These are phyloP conservation scores for Bifiguratus adelaidae DNA, from an alignment of 192 early-diverging fungal genomes.

Conservation along the genomic window DNA sequence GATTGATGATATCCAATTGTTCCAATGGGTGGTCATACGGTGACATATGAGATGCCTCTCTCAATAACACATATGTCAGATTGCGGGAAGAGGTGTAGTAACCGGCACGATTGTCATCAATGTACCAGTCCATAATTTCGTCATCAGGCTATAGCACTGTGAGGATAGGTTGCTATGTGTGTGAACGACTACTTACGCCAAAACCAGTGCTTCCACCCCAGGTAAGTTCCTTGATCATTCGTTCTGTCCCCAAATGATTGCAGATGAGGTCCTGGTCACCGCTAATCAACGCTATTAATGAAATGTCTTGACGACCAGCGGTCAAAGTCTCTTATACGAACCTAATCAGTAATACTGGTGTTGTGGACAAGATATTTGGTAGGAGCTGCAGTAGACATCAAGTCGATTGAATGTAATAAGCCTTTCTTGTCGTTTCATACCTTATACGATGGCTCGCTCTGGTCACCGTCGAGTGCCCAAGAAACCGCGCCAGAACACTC, in stretches of 20 bases:
- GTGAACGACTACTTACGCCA: no score
- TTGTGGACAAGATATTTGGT: slow-evolving; percentile 43
- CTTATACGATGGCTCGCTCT: slow-evolving; percentile 38
- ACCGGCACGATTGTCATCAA: slow-evolving; percentile 29
- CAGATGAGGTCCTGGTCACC: slow-evolving; percentile 77
- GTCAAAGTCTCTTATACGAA: slow-evolving; percentile 7
- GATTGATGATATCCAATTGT: slow-evolving; percentile 79
- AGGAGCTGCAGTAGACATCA: slow-evolving; percentile 33
- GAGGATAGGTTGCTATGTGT: no score
- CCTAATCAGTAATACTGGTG: slow-evolving; percentile 52
- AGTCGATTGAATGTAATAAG: background rate
- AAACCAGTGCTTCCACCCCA: slow-evolving; percentile 57
- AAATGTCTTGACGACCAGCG: background rate
- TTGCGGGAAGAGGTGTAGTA: slow-evolving; percentile 31
- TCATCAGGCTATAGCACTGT: slow-evolving; percentile 20
- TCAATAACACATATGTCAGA: slow-evolving; percentile 74
- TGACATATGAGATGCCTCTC: slow-evolving; percentile 81
- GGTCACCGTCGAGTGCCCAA: slow-evolving; percentile 27
- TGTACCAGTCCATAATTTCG: slow-evolving; percentile 28
- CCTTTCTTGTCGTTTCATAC: slow-evolving; percentile 22
- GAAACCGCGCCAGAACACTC: slow-evolving; percentile 51
- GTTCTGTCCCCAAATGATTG: slow-evolving; percentile 60
- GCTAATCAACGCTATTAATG: slow-evolving; percentile 22
- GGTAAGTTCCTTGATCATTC: slow-evolving; percentile 51
- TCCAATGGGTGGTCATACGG: slow-evolving; percentile 80